Evolutionary conservation across 345 rosid species (phyloP).

Genomic region (Linum lewisii): DNA sequence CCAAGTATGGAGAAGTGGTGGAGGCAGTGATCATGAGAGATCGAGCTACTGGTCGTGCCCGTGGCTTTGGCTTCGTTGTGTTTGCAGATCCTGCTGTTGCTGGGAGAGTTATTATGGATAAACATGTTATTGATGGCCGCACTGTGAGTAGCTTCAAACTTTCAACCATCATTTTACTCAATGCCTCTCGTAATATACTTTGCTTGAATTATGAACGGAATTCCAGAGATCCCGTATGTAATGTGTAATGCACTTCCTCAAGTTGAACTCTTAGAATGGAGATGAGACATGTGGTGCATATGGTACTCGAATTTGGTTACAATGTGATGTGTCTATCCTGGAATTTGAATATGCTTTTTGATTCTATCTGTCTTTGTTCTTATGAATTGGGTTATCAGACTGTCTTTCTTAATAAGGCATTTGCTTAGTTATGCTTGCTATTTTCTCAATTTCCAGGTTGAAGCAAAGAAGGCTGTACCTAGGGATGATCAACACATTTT

Average conservation of each 20-base stretch:
- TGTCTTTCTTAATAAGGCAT: not conserved
- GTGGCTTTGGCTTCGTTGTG: conserved; percentile 92
- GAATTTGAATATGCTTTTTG: too few species aligned
- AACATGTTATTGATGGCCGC: conserved; percentile 90
- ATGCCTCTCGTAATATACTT: too few species aligned
- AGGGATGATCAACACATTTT: conserved; percentile 76
- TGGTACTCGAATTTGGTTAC: too few species aligned
- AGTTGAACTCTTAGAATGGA: too few species aligned
- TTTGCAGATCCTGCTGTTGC: conserved; percentile 85
- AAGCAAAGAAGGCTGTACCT: conserved; percentile 94
- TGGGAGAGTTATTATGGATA: conserved; percentile 85
- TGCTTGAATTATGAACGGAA: too few species aligned
- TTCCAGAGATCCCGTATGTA: too few species aligned
- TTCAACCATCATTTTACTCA: too few species aligned
- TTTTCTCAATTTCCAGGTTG: conserved; percentile 50
- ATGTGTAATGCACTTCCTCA: too few species aligned
- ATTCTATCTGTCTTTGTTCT: too few species aligned
- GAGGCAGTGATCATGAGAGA: conserved; percentile 98
- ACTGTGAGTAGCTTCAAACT: conserved; percentile 43
- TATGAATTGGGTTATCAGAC: too few species aligned
- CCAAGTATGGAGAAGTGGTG: conserved; percentile 78
- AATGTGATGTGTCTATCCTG: too few species aligned
- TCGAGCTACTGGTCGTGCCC: conserved; percentile 90
- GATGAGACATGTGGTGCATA: too few species aligned
- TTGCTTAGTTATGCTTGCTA: conserved; percentile 5